Base-by-base conservation (phyloP, 2,329 filamentous ascomycete species). In the Xylaria sp. region DNA sequence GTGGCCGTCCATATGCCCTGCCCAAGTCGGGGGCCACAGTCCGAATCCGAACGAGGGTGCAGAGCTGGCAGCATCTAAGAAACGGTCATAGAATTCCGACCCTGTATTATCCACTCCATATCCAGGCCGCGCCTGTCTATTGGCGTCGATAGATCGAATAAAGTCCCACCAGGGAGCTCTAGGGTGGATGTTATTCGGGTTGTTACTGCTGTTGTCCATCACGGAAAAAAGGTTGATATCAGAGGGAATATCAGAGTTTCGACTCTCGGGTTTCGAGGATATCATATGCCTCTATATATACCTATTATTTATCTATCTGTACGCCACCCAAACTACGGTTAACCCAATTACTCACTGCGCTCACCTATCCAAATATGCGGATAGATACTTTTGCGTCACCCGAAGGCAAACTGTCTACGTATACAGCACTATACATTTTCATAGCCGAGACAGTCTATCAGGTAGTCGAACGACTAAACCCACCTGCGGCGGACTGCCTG, bases 81-180 rank as follows among this genome's bases (percentile, higher is more conserved):
- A 81, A 28, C 78, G 79, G 1, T 74, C 65, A 43, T 75, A 74
- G 61, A 77, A 76, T 60, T 72, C 63, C 46, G 60, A 45, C 60
- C 69, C 63, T 70, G 74, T 64, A 39, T 72, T 73, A 65, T 83
- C 82, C 63, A 82, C 78, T 55, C 81, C 80, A 20, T 75, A 75
- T 48, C 81, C 80, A 25, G 73, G 50, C 56, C 66, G 63, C 41
- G 76, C 71, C 48, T 65, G 63, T 45, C 74, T 72, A 45, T 45
- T 45, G n/a, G 41, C 8, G 10, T 79, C 76, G 36, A 80, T 69
- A 25, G 76, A 74, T 67, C 78, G 77, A 70, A 81, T 56, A 63
- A 81, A 82, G 63, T 82, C 76, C 75, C 75, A 76, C 32, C 77
- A 76, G 66, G 72, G 67, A 36, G 46, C 48, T 57, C 70, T 70